Conservation (phyloP, 225 moss, liverwort and hornwort genomes). For the Marchantia polymorpha region DNA sequence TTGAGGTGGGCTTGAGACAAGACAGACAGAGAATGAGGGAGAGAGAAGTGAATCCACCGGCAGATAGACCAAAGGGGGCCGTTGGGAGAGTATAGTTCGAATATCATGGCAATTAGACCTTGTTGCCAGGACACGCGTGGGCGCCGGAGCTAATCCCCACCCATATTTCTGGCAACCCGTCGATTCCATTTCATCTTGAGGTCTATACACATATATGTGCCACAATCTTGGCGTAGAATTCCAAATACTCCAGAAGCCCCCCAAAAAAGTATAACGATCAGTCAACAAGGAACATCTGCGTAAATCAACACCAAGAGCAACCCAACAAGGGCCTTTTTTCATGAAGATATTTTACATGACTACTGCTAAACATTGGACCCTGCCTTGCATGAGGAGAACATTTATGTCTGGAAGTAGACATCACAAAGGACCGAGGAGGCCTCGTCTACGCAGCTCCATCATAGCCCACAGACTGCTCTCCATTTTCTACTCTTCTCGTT, state of each 20-base stretch:
- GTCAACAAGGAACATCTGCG: constrained; percentile 13
- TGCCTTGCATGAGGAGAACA: constrained; percentile 45
- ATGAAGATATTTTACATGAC: constrained; percentile 68
- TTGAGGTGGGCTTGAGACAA: too few species aligned
- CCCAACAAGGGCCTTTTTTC: constrained; percentile 46
- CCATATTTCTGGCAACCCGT: background rate
- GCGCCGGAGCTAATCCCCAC: background rate
- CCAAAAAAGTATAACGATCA: background rate
- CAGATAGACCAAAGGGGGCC: background rate
- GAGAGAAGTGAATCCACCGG: too few species aligned
- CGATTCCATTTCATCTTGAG: background rate
- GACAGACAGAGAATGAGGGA: too few species aligned
- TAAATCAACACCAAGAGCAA: constrained; percentile 28
- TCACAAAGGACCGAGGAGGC: constrained; percentile 30
- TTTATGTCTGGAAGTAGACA: constrained; percentile 34
- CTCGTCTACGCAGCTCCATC: constrained; percentile 32
- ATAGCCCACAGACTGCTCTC: constrained; percentile 27
- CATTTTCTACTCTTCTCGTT: constrained; percentile 26
- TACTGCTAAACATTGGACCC: constrained; percentile 50
- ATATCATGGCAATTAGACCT: background rate
- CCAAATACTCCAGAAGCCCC: constrained; percentile 2
- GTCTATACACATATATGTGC: background rate
- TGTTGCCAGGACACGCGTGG: background rate
- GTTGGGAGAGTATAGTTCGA: background rate
- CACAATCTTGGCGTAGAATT: constrained; percentile 1